phyloP scores from a whole-genome alignment of 768 basidiomycete species.

The Amanita inopinata region DNA sequence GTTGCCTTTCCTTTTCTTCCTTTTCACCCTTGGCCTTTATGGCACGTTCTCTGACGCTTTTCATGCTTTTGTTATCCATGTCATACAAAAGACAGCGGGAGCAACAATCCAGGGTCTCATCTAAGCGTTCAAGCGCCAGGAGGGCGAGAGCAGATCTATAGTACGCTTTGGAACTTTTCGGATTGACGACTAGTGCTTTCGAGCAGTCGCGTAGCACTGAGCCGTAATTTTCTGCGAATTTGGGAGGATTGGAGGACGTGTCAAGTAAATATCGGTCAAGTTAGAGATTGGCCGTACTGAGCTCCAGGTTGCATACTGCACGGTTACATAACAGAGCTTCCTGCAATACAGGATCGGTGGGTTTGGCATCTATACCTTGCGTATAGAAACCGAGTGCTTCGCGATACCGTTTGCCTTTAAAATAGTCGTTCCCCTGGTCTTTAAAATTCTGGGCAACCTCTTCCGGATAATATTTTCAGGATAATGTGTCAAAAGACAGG shows the following conservation, averaged over 20 bases:
- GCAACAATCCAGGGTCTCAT: constrained; percentile 82
- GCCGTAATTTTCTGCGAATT: constrained; percentile 52
- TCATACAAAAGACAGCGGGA: constrained; percentile 55
- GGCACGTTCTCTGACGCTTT: constrained; percentile 37
- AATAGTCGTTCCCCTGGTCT: constrained; percentile 93
- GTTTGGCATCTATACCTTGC: constrained; percentile 80
- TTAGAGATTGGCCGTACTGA: constrained; percentile 50
- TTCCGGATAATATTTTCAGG: constrained; percentile 19
- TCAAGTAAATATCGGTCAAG: constrained; percentile 3
- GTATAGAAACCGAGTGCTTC: constrained; percentile 89
- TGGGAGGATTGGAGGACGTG: not conserved
- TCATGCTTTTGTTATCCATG: constrained; percentile 44
- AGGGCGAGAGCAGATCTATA: constrained; percentile 81
- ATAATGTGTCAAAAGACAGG: not conserved
- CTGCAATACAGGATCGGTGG: constrained; percentile 44
- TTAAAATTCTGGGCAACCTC: constrained; percentile 92
- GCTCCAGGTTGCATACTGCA: constrained; percentile 87
- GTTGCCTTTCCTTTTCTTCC: constrained; percentile 42
- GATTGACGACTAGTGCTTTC: constrained; percentile 52
- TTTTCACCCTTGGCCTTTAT: constrained; percentile 36
- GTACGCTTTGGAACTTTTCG: constrained; percentile 68
- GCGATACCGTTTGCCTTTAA: constrained; percentile 74
- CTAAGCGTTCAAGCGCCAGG: constrained; percentile 57
- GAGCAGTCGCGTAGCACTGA: constrained; percentile 82
- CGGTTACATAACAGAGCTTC: constrained; percentile 80